Base-by-base conservation (phyloP, 2,329 filamentous ascomycete species). In the Niveomyces coronatus region DNA sequence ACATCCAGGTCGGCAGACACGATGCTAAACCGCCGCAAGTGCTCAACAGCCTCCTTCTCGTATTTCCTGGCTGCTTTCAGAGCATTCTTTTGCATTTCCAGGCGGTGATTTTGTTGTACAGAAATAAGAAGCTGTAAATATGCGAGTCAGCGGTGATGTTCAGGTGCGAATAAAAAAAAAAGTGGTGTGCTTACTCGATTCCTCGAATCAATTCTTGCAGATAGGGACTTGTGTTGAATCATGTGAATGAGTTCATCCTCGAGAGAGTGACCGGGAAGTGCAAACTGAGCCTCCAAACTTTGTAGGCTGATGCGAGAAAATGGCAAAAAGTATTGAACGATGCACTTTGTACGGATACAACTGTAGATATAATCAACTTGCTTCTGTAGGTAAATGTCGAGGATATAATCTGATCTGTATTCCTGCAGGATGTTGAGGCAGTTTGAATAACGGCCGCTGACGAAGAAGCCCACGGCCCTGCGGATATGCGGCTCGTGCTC, bases 401-500 rank as follows among this genome's bases (percentile, higher is more conserved):
- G 75, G n/a, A 88, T 69, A 56, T 91, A 96, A 58, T 98, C 91
- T 24, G 77, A 65, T 35, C 79, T 79, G 58, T 91, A 89, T 5
- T 77, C 73, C 51, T 91, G 84, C 1, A 98, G 71, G 24, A 89
- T 85, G 32, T 78, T 72, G 31, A 98, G 68, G 57, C 89, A 96
- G 30, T 75, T 74, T 9, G 84, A 82, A 60, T 95, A 98, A 50
- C 93, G 85, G 44, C 85, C 86, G 48, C 83, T 86, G 49, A 89
- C 85, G 63, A 95, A 98, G 55, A 85, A 80, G 7, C 76, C 76
- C 49, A 98, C 83, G 10, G 91, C 89, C 42, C 88, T 88, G 46
- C 91, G 84, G 45, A 98, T 83, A 52, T 96, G 89, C 4, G 89
- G 87, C 60, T 96, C 91, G 1, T 93, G 71, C 57, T 96, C 91